phyloP scores from a whole-genome alignment of 352 stramenopile species.

The Phytophthora nicotianae region DNA sequence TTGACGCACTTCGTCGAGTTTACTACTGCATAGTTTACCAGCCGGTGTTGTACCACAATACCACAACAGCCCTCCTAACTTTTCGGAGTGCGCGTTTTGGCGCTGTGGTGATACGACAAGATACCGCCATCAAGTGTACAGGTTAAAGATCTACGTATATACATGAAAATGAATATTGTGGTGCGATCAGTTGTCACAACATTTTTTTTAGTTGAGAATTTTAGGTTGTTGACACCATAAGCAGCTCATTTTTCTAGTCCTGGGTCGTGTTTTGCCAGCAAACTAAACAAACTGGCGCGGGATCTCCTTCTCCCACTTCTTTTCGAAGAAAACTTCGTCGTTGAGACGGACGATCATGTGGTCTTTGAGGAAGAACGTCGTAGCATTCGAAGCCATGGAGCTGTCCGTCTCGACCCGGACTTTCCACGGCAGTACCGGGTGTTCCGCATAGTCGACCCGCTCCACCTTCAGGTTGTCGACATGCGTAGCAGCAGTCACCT shows the following conservation, averaged over 20 bases:
- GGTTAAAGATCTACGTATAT: too few relatives aligned
- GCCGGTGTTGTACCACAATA: too few relatives aligned
- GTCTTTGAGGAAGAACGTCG: conserved; percentile 40
- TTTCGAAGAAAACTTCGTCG: conserved; percentile 47
- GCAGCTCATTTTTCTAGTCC: too few relatives aligned
- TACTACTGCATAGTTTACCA: not conserved
- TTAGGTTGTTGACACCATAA: too few relatives aligned
- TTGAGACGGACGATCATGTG: conserved; percentile 42
- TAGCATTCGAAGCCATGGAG: conserved; percentile 46
- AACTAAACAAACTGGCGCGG: conserved; percentile 39
- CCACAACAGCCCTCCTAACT: too few relatives aligned
- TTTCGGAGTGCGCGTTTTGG: too few relatives aligned
- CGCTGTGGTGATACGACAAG: too few relatives aligned
- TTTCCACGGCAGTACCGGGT: conserved; percentile 40
- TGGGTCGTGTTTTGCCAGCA: not conserved
- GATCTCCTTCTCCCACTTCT: conserved; percentile 46
- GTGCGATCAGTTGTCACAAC: too few relatives aligned
- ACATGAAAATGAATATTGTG: too few relatives aligned
- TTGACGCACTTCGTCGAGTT: conserved; percentile 15
- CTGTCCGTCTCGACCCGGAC: conserved; percentile 48
- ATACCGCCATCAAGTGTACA: too few relatives aligned
- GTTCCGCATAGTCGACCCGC: conserved; percentile 36
- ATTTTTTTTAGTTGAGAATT: too few relatives aligned
- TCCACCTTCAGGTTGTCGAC: conserved; percentile 24
- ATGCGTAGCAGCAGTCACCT: conserved; percentile 24